phyloP scores from a whole-genome alignment of 1,284 basidiomycete species.

The Ustilago shanxiensis region DNA sequence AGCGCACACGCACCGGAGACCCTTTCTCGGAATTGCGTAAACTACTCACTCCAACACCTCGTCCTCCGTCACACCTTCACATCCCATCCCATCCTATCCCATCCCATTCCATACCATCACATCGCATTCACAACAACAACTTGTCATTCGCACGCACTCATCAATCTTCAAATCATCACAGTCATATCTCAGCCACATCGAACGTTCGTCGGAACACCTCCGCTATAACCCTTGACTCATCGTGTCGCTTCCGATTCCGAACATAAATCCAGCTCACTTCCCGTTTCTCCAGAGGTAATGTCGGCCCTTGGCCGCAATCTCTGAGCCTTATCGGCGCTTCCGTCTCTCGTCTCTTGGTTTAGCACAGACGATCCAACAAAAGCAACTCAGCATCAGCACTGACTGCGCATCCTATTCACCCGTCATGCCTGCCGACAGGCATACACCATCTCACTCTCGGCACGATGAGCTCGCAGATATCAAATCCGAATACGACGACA shows the following conservation, averaged over 20 bases:
- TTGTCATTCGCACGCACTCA: too few species aligned
- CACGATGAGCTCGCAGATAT: slow-evolving; percentile 18
- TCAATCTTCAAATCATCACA: too few species aligned
- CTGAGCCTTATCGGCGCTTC: slow-evolving; percentile 7
- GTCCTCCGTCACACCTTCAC: too few species aligned
- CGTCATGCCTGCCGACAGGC: slow-evolving; percentile 30
- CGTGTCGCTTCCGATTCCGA: background rate
- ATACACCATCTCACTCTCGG: slow-evolving; percentile 6
- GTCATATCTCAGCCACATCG: too few species aligned
- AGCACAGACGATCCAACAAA: background rate
- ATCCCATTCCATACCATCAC: too few species aligned
- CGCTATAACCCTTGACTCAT: background rate
- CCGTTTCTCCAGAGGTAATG: background rate
- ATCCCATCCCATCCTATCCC: too few species aligned
- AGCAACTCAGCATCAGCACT: background rate
- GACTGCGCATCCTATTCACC: too few species aligned
- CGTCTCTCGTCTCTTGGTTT: background rate
- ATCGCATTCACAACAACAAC: too few species aligned
- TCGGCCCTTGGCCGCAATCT: slow-evolving; percentile 2
- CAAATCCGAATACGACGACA: slow-evolving; percentile 8
- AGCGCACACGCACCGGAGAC: too few species aligned
- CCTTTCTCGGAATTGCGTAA: too few species aligned
- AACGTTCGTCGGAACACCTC: too few species aligned
- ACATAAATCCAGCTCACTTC: background rate
- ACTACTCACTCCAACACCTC: too few species aligned